Base-by-base conservation (phyloP, 371 early-diverging fungal species). In the Mucor plumbeus region DNA sequence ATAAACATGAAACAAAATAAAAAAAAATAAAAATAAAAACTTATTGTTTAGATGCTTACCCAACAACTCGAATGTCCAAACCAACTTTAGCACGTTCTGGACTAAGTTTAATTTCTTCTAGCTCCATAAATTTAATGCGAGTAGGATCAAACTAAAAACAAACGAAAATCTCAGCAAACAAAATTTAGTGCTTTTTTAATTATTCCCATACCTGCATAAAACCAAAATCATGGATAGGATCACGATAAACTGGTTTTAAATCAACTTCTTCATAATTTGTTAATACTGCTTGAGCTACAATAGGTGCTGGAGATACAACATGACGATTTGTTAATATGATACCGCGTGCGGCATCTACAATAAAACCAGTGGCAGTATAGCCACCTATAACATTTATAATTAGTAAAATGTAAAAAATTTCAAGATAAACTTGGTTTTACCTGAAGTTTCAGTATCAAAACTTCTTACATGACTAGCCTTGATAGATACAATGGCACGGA, bases 161-260 rank as follows among this genome's bases (percentile, higher is more conserved):
- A 83, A 64, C 92, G 78, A 65, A 57, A 43, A 17, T 36, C 43
- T 40, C 39, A 53, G 35, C 15, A 39, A 43, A 9, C 33, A 26
- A 19, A 55, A 26, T 15, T 19, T 19, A 47, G 44, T 31, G n/a
- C 17, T 65, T 47, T 48, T 34, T 47, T 41, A 33, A 33, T 61
- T 48, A n/a, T 41, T 43, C 26, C 11, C 19, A 39, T 68, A 72
- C 73, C 59, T 63, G 65, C 73, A 72, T 72, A 63, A 97, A 91
- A 1, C 95, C 96, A 87, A 96, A 97, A 73, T 97, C 97, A 74
- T 97, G 97, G 34, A 96, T 82, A 17, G 94, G 95, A 71, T 92
- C 92, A 63, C 87, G 85, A 72, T 95, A 96, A 17, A 96, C 85
- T 4, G 94, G 90, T 56, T 79, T 74, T 41, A 94, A 86, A 57